These are phyloP conservation scores for Wilcoxina mikolae DNA, from an alignment of 495 filamentous ascomycete species.

Conservation along the genomic window DNA sequence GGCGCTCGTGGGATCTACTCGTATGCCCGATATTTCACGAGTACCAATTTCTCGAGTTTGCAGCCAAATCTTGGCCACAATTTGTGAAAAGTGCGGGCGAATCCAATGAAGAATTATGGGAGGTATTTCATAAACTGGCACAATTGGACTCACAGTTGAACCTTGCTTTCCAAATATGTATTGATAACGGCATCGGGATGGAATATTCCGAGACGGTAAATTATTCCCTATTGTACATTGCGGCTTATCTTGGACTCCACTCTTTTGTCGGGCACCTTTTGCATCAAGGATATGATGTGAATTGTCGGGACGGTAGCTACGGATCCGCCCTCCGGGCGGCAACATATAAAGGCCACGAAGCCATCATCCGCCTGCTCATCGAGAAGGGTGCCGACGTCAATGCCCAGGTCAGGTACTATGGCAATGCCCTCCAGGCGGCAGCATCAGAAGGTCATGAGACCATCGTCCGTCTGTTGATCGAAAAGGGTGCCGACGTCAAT, in stretches of 20 bases:
- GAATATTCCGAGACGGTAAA: not conserved
- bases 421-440: slow-evolving; percentile 3
- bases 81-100: too few species aligned
- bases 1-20: too few species aligned
- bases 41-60: too few species aligned
- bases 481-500: not conserved
- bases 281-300: not conserved
- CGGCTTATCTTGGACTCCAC: too few species aligned
- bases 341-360: slow-evolving; percentile 14
- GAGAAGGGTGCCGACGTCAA: slow-evolving; percentile 33
- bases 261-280: too few species aligned
- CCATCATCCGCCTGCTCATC: slow-evolving; percentile 27
- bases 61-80: too few species aligned
- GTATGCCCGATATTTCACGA: too few species aligned
- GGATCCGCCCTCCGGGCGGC: slow-evolving; percentile 20
- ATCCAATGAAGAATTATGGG: too few species aligned
- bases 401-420: slow-evolving; percentile 17
- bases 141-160: too few species aligned
- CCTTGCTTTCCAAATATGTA: too few species aligned
- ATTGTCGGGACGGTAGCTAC: slow-evolving; percentile 4
- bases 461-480: not conserved
- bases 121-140: too few species aligned
- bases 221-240: too few species aligned
- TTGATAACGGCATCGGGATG: not conserved
- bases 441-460: not conserved